A percentile compares a stretch with the other conserved stretches of the same genome.
Conservation (phyloP, 106 monocot genomes). For the Acanthochlamys bracteata region DNA sequence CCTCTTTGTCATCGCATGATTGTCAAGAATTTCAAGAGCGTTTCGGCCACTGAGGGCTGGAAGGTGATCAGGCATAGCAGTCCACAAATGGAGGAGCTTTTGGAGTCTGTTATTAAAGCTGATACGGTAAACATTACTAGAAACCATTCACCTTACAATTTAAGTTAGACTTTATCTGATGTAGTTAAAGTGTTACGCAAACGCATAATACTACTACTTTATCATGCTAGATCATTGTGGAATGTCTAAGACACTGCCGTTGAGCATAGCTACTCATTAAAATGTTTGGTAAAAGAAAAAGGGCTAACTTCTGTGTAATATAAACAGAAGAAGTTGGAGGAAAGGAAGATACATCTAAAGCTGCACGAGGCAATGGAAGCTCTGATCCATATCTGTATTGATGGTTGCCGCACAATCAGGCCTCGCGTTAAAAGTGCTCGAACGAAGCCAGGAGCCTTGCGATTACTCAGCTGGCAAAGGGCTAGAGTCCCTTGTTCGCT, state of each 20-base stretch:
- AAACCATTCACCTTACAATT: background rate
- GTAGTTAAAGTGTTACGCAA: background rate
- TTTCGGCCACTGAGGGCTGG: slow-evolving; percentile 21
- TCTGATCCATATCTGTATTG: slow-evolving; percentile 35
- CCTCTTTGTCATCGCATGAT: slow-evolving; percentile 12
- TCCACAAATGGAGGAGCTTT: slow-evolving; percentile 17
- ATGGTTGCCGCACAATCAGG: slow-evolving; percentile 40
- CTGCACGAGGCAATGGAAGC: slow-evolving; percentile 40
- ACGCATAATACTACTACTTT: too few relatives aligned
- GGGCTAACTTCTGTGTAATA: background rate
- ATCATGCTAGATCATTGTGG: too few relatives aligned
- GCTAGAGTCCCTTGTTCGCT: slow-evolving; percentile 31
- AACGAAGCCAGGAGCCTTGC: slow-evolving; percentile 8
- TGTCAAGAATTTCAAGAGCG: slow-evolving; percentile 2
- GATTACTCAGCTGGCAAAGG: slow-evolving; percentile 37
- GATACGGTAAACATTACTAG: slow-evolving; percentile 4
- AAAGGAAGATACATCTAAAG: slow-evolving; percentile 33
- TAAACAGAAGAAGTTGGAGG: slow-evolving; percentile 28
- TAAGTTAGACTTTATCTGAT: background rate
- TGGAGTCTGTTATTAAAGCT: slow-evolving; percentile 11
- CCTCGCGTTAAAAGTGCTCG: slow-evolving; percentile 22
- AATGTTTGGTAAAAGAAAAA: too few relatives aligned
- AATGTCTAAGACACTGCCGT: too few relatives aligned
- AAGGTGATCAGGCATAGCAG: slow-evolving; percentile 16
- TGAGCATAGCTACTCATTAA: too few relatives aligned